Conservation (phyloP, 768 basidiomycete species). For the Boletales sp. region DNA sequence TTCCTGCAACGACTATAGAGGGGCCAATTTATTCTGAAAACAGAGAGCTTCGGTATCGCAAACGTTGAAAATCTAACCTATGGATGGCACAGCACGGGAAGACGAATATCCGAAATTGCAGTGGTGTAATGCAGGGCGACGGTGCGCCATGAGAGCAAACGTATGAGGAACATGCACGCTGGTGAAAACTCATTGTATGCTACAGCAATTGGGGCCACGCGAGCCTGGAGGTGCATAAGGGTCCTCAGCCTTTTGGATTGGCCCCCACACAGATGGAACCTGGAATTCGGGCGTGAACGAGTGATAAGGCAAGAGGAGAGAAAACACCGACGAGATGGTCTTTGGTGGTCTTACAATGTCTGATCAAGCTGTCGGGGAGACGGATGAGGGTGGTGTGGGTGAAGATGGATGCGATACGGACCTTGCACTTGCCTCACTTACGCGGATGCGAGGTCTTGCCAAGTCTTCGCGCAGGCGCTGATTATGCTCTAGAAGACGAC, state of each 20-base stretch:
- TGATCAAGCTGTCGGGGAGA: slow-evolving; percentile 52
- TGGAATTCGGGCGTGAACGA: slow-evolving; percentile 31
- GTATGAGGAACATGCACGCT: slow-evolving; percentile 5
- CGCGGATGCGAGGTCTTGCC: slow-evolving; percentile 62
- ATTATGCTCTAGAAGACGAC: slow-evolving; percentile 76
- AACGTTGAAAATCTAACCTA: slow-evolving; percentile 4
- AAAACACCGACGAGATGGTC: slow-evolving; percentile 56
- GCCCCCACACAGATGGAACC: slow-evolving; percentile 97
- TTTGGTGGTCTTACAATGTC: slow-evolving; percentile 69
- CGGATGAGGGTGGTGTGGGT: slow-evolving; percentile 3
- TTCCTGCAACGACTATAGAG: slow-evolving; percentile 43
- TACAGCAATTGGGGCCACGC: slow-evolving; percentile 51
- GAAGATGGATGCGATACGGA: slow-evolving; percentile 31
- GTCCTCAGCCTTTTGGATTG: slow-evolving; percentile 87
- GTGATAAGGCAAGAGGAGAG: background rate
- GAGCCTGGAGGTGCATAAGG: slow-evolving; percentile 77
- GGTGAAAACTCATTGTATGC: slow-evolving; percentile 44
- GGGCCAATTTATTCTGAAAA: background rate
- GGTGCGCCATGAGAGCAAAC: too few relatives aligned
- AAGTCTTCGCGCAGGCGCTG: slow-evolving; percentile 69
- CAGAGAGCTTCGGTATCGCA: background rate
- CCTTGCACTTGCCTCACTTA: slow-evolving; percentile 71
- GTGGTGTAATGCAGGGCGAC: background rate
- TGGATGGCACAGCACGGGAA: slow-evolving; percentile 9
- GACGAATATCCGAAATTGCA: slow-evolving; percentile 8